Evolutionary conservation across 805 yeast genomes (phyloP).

Genomic region (Metschnikowia continentalis): DNA sequence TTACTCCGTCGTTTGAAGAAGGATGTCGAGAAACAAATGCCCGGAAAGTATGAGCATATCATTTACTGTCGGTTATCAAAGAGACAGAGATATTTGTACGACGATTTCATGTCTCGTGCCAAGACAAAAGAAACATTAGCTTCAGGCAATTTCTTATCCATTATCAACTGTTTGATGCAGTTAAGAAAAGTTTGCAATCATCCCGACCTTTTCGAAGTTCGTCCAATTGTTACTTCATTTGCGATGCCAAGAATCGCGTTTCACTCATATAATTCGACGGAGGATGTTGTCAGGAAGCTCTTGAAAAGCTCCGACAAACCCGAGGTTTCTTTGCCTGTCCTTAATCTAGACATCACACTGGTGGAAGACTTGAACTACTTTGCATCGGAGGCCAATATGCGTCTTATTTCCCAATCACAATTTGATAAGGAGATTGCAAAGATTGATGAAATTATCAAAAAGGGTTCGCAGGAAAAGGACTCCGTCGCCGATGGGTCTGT

Average conservation of each 20-base stretch:
- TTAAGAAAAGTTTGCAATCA: slow-evolving; percentile 94
- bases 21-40: slow-evolving; percentile 99
- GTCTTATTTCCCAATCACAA: slow-evolving; percentile 44
- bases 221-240: slow-evolving; percentile 90
- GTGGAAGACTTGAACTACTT: slow-evolving; percentile 44
- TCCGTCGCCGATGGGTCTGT: slow-evolving; percentile 12
- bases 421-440: slow-evolving; percentile 43
- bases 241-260: slow-evolving; percentile 66
- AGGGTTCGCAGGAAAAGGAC: slow-evolving; percentile 10
- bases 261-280: slow-evolving; percentile 40
- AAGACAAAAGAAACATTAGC: slow-evolving; percentile 91
- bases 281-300: slow-evolving; percentile 17
- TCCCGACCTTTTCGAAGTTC: slow-evolving; percentile 91
- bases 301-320: slow-evolving; percentile 11
- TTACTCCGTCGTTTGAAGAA: slow-evolving; percentile 85
- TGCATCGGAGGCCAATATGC: slow-evolving; percentile 40
- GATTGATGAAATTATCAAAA: slow-evolving; percentile 37
- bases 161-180: slow-evolving; percentile 97
- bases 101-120: slow-evolving; percentile 96
- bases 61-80: slow-evolving; percentile 89
- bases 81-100: slow-evolving; percentile 86
- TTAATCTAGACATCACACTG: slow-evolving; percentile 57
- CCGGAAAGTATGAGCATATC: slow-evolving; percentile 93
- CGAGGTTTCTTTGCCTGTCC: slow-evolving; percentile 45
- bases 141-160: slow-evolving; percentile 90